Evolutionary conservation across 805 yeast genomes (phyloP).

Genomic region (Starmerella vitae): DNA sequence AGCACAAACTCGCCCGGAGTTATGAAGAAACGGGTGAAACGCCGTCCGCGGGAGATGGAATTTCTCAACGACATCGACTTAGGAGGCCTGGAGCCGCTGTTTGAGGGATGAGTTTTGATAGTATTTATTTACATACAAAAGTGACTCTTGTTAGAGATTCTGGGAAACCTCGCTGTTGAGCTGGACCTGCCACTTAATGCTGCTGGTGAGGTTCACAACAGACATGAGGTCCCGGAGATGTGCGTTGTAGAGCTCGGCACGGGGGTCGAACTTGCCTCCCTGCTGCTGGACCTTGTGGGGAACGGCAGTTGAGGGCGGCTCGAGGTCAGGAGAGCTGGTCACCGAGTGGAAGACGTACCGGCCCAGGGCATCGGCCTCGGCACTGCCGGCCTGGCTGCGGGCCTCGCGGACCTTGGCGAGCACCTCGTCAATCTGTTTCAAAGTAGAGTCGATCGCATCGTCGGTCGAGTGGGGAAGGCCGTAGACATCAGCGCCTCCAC

Average conservation of each 20-base stretch:
- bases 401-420: slow-evolving; percentile 10
- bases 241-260: slow-evolving; percentile 48
- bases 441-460: slow-evolving; percentile 28
- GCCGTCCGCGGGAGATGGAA: slow-evolving; percentile 17
- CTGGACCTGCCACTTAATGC: slow-evolving; percentile 74
- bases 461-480: slow-evolving; percentile 28
- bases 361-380: slow-evolving; percentile 35
- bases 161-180: slow-evolving; percentile 48
- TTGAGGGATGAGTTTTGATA: too few species aligned
- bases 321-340: slow-evolving; percentile 28
- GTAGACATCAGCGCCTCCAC: slow-evolving; percentile 26
- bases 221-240: slow-evolving; percentile 70
- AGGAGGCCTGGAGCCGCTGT: slow-evolving; percentile 26
- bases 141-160: too few species aligned
- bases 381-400: slow-evolving; percentile 1
- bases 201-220: slow-evolving; percentile 69
- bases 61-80: slow-evolving; percentile 28
- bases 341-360: slow-evolving; percentile 43
- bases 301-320: slow-evolving; percentile 12
- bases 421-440: slow-evolving; percentile 27
- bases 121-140: too few species aligned
- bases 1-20: slow-evolving; percentile 25
- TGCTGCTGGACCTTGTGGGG: slow-evolving; percentile 8
- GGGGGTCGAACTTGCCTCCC: slow-evolving; percentile 32
- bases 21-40: slow-evolving; percentile 11